Conservation (phyloP, 805 yeast genomes). For the Candida xyloterini region DNA sequence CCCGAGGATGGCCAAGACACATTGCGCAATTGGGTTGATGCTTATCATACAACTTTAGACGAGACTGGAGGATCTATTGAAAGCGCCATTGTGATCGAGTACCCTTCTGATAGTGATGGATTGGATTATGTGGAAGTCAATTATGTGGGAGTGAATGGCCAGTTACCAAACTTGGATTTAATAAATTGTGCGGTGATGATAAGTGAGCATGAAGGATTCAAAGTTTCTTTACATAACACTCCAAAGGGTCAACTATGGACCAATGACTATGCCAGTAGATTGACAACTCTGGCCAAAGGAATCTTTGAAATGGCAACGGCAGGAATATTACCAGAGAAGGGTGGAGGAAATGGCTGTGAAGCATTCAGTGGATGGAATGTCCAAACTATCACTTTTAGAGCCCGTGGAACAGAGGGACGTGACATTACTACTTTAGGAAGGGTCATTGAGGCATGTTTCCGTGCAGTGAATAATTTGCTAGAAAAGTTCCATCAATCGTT, state of each 20-base stretch:
- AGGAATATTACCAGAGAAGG: slow-evolving; percentile 45
- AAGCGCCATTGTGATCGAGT: slow-evolving; percentile 83
- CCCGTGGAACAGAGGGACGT: slow-evolving; percentile 46
- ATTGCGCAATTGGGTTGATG: slow-evolving; percentile 86
- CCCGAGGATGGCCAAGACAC: slow-evolving; percentile 70
- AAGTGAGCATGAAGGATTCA: slow-evolving; percentile 72
- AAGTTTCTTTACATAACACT: slow-evolving; percentile 62
- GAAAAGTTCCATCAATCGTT: slow-evolving; percentile 98
- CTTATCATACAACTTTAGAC: slow-evolving; percentile 82
- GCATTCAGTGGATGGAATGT: slow-evolving; percentile 96
- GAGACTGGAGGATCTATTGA: slow-evolving; percentile 92
- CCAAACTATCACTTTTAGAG: slow-evolving; percentile 81
- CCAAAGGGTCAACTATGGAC: slow-evolving; percentile 44
- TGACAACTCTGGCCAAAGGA: slow-evolving; percentile 59
- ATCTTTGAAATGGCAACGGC: slow-evolving; percentile 66
- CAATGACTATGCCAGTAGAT: slow-evolving; percentile 51
- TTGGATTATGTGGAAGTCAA: slow-evolving; percentile 70
- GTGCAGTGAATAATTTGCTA: slow-evolving; percentile 85
- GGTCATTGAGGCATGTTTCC: slow-evolving; percentile 77
- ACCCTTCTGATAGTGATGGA: slow-evolving; percentile 57
- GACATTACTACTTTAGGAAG: slow-evolving; percentile 94
- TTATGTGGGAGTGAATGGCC: slow-evolving; percentile 93
- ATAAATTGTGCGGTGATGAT: slow-evolving; percentile 77
- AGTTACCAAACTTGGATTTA: slow-evolving; percentile 88
- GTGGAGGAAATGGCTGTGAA: slow-evolving; percentile 64